Base-by-base conservation (phyloP, 768 basidiomycete species). In the Hydnum rufescens region DNA sequence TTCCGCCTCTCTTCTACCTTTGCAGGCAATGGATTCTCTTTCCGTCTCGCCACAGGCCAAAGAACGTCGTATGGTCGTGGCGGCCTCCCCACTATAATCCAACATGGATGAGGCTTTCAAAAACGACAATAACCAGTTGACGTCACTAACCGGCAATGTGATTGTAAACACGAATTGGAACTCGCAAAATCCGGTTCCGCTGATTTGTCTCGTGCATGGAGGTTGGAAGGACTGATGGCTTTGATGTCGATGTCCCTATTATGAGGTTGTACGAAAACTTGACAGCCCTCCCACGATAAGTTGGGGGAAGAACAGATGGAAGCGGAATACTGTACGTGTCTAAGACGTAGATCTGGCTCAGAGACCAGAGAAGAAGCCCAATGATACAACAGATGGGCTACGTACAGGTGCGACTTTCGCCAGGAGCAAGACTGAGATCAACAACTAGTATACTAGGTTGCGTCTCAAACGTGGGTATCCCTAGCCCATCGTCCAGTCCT, bases 101-200 rank as follows among this genome's bases (percentile, higher is more conserved):
- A n/a, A n/a, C n/a, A n/a, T n/a, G 23, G 3, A 28, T 22, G 42
- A 22, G 53, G 49, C 26, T 25, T 42, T 51, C 30, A 8, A n/a
- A 78, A 76, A 77, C 23, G 34, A 25, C 3, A 44, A 34, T 36
- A 23, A 29, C 18, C 5, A 30, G 13, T 53, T 32, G 4, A 28
- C 13, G 62, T 39, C 36, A 39, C 78, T 49, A 58, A 89, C 90
- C 76, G 44, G 75, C 68, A 53, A 95, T 84, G 57, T 90, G 71
- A 54, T 87, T 90, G 66, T 95, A 96, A 3, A 97, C 71, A 23
- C 89, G 69, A 43, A 99, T 80, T 0, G 93, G 93, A 1, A 97
- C 82, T 49, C 82, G 84, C 81, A 93, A 86, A 2, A 90, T 74
- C 31, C 78, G 68, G 64, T 84, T 82, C 60, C 63, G 51, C 53